Conservation (phyloP, 2,329 filamentous ascomycete species). For the Aspergillus fumigatiaffinis region DNA sequence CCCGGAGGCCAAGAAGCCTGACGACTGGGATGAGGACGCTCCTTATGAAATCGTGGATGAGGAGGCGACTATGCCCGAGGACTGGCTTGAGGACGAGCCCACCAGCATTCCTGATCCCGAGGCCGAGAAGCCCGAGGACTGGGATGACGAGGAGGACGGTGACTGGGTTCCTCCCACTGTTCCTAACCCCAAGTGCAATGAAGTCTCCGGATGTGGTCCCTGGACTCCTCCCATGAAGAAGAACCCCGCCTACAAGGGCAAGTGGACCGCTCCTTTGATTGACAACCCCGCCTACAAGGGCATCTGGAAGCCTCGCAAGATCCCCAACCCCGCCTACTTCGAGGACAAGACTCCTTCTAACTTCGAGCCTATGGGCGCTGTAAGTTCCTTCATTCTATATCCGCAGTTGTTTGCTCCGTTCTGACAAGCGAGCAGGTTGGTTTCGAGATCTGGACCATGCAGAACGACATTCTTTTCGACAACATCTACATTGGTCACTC, state of each 20-base stretch:
- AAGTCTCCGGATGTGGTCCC: conserved; percentile 86
- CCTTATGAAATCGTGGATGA: conserved; percentile 94
- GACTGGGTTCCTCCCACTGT: conserved; percentile 91
- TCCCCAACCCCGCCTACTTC: conserved; percentile 91
- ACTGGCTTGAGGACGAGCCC: conserved; percentile 93
- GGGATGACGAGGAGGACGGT: conserved; percentile 99
- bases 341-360: conserved; percentile 96
- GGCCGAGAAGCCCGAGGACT: conserved; percentile 96
- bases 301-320: conserved; percentile 89
- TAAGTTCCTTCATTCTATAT: conserved; percentile 50
- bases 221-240: conserved; percentile 90
- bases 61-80: conserved; percentile 83
- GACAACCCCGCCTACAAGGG: conserved; percentile 99
- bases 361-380: conserved; percentile 96
- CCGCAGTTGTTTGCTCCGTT: not conserved
- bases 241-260: conserved; percentile 98
- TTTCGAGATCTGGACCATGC: conserved; percentile 99
- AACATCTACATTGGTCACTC: conserved; percentile 99
- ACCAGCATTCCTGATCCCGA: conserved; percentile 82
- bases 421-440: conserved; percentile 62
- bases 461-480: conserved; percentile 97
- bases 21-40: conserved; percentile 98
- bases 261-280: conserved; percentile 88
- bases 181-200: conserved; percentile 92
- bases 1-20: conserved; percentile 90